These are phyloP conservation scores for Colletotrichum sp. DNA, from an alignment of 2,329 filamentous ascomycete genomes.

Conservation along the genomic window DNA sequence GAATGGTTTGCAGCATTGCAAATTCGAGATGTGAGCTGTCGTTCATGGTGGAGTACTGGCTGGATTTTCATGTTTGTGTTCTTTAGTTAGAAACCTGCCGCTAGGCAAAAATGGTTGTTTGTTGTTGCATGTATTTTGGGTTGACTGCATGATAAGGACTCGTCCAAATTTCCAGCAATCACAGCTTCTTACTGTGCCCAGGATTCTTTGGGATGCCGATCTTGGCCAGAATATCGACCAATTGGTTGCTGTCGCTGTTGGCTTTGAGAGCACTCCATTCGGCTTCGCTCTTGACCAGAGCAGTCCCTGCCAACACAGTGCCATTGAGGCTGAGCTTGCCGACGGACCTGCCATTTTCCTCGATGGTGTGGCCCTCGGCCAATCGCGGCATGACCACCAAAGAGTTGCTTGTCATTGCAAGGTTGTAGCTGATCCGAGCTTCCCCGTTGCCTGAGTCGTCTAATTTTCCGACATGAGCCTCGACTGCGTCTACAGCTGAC, in stretches of 20 bases:
- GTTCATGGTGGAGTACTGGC: neutral
- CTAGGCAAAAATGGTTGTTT: slow-evolving; percentile 9
- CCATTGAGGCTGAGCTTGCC: slow-evolving; percentile 62
- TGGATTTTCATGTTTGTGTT: neutral
- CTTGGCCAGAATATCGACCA: slow-evolving; percentile 42
- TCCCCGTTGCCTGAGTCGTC: slow-evolving; percentile 37
- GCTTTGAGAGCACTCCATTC: slow-evolving; percentile 62
- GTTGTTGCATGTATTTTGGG: neutral
- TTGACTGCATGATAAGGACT: neutral
- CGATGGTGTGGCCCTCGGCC: slow-evolving; percentile 50
- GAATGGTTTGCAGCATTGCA: neutral
- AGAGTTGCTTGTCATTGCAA: slow-evolving; percentile 59
- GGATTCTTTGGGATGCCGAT: slow-evolving; percentile 39
- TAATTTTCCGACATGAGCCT: slow-evolving; percentile 10
- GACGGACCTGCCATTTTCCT: slow-evolving; percentile 32
- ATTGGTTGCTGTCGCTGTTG: slow-evolving; percentile 1
- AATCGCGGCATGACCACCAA: slow-evolving; percentile 61
- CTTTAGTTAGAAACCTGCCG: slow-evolving; percentile 15
- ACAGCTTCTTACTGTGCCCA: slow-evolving; percentile 1
- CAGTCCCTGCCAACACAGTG: slow-evolving; percentile 67
- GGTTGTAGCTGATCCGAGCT: slow-evolving; percentile 66
- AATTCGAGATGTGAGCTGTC: neutral
- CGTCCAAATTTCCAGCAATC: neutral
- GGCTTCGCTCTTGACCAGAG: slow-evolving; percentile 62
- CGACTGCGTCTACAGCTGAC: slow-evolving; percentile 44